phyloP scores from a whole-genome alignment of 163 green algal genomes.

The Picocystis sp. region DNA sequence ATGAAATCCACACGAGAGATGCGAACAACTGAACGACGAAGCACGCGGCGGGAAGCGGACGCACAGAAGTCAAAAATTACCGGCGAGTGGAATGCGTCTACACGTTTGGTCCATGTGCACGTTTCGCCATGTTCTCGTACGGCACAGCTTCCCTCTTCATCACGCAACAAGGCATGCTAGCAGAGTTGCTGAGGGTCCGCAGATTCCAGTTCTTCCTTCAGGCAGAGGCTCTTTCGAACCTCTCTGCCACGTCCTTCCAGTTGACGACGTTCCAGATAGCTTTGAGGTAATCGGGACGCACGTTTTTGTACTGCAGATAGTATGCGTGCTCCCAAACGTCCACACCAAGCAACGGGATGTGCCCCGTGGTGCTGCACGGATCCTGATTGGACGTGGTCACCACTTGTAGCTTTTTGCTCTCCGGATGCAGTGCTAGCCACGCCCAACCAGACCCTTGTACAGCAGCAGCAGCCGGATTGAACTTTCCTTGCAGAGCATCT shows the following conservation, averaged over 20 bases:
- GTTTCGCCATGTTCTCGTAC: too few relatives aligned
- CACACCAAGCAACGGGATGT: constrained; percentile 76
- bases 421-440: constrained; percentile 80
- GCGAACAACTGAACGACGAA: too few relatives aligned
- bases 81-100: too few relatives aligned
- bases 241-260: constrained; percentile 70
- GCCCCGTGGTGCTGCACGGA: constrained; percentile 30
- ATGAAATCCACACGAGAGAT: too few relatives aligned
- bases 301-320: constrained; percentile 86
- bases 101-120: too few relatives aligned
- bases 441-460: constrained; percentile 41
- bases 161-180: too few relatives aligned
- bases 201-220: background rate
- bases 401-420: constrained; percentile 44
- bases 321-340: constrained; percentile 87
- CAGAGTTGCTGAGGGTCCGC: too few relatives aligned
- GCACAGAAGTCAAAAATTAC: too few relatives aligned
- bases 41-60: too few relatives aligned
- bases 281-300: constrained; percentile 87
- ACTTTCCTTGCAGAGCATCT: constrained; percentile 54
- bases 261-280: constrained; percentile 85
- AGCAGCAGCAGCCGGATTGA: constrained; percentile 55
- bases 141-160: too few relatives aligned
- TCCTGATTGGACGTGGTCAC: constrained; percentile 75
- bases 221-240: background rate